A percentile compares a stretch with the other conserved stretches of the same genome.
Evolutionary conservation across 306 rosid genomes (phyloP).

Genomic region (Cajanus cajan): DNA sequence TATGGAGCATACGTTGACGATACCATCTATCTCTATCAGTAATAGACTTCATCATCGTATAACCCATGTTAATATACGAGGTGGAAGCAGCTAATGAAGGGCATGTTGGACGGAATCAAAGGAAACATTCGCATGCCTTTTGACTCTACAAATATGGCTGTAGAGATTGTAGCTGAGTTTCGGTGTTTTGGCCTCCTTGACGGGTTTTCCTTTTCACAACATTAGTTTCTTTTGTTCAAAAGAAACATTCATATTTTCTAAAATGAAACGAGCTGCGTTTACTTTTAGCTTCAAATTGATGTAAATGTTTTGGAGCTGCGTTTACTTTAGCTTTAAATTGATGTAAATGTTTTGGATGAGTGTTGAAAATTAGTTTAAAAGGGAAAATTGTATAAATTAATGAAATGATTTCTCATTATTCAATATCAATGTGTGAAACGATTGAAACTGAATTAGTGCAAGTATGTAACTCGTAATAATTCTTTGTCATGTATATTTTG

Average conservation of each 20-base stretch:
- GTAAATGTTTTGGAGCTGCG: background rate
- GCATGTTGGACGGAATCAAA: background rate
- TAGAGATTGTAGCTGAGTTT: background rate
- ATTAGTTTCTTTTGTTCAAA: background rate
- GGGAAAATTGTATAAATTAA: background rate
- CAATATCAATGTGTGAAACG: background rate
- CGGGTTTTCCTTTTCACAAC: too few relatives aligned
- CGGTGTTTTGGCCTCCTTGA: background rate
- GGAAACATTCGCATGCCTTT: background rate
- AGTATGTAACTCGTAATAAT: too few relatives aligned
- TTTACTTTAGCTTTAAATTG: background rate
- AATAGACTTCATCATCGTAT: background rate
- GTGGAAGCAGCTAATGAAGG: background rate
- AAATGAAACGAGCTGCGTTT: background rate
- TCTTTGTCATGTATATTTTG: background rate
- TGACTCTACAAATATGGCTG: background rate
- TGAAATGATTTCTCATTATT: background rate
- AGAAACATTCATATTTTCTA: background rate
- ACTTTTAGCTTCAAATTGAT: background rate
- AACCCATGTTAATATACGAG: background rate
- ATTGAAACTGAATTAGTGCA: too few relatives aligned
- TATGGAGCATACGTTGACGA: too few relatives aligned
- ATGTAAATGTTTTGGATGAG: background rate
- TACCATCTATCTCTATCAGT: background rate
- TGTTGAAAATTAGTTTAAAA: background rate